Base-by-base conservation (phyloP, 75 land plant species). In the Pinus tabuliformis region DNA sequence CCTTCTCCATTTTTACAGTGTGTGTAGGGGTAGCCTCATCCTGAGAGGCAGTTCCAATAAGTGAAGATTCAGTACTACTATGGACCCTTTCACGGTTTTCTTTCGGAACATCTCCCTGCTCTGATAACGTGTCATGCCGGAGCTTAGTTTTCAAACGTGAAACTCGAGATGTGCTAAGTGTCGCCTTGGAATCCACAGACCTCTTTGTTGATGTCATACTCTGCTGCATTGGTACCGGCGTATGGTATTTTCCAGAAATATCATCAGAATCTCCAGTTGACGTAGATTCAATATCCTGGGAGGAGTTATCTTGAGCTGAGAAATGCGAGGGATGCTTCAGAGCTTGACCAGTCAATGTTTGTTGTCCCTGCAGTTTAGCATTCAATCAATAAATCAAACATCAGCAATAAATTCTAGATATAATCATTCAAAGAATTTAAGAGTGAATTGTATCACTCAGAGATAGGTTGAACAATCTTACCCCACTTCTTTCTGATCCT, bases 211-310 rank as follows among this genome's bases (percentile, higher is more conserved):
- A 68, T n/a, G 72, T 12, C 72, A 68, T 42, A 68, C 22, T 21
- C 4, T 21, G 42, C 42, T 9, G 72, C 2, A 20, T 39, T 68
- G 12, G 13, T 9, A 37, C 49, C 36, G 52, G 72, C 17, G 52
- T 20, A 68, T 22, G 20, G 72, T 68, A 68, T 45, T 42, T 68
- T 7, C 72, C 72, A 68, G 12, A 20, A 0, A 39, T 68, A 68
- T 68, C 72, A 68, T 68, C 72, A 68, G 72, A 68, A 68, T 68
- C 72, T 17, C 9, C 49, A 20, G 72, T 68, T 18, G 72, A 68
- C 3, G 72, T n/a, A 39, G 72, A 68, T 68, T 68, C 72, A 20
- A 42, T 42, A 68, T 68, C 72, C 11, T 68, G 72, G 42, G 24
- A 68, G 24, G 72, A 68, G 11, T 49, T 49, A 49, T 49, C 54